phyloP scores from a whole-genome alignment of 2,329 filamentous ascomycete genomes.

The Uncinocarpus reesii region DNA sequence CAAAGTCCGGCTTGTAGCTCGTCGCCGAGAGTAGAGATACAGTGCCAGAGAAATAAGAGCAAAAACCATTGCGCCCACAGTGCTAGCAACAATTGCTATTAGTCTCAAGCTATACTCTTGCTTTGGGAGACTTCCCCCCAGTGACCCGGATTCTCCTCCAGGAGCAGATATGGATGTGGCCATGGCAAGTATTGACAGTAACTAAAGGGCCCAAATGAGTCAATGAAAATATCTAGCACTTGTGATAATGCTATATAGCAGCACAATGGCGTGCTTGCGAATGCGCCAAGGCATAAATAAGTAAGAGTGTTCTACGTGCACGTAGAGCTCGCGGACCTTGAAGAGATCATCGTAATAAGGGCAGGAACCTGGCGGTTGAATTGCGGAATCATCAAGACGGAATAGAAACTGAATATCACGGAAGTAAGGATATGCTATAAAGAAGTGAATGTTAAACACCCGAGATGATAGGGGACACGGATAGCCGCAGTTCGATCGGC shows the following conservation, averaged over 20 bases:
- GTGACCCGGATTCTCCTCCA: too few species aligned
- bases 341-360: background rate
- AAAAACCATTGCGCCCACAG: conserved; percentile 23
- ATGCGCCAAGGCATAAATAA: too few species aligned
- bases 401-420: background rate
- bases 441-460: background rate
- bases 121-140: conserved; percentile 2
- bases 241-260: too few species aligned
- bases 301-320: too few species aligned
- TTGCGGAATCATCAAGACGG: background rate
- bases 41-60: conserved; percentile 21
- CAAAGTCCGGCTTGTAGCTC: conserved; percentile 12
- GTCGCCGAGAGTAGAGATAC: conserved; percentile 19
- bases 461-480: background rate
- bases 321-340: background rate
- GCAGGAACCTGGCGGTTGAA: background rate
- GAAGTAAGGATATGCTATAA: background rate
- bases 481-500: background rate
- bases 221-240: too few species aligned
- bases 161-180: too few species aligned
- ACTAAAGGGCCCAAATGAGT: too few species aligned
- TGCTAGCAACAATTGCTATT: conserved; percentile 24
- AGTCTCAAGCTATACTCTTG: conserved; percentile 14
- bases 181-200: too few species aligned
- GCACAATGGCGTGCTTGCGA: too few species aligned